Percentiles rank a stretch among this genome's conserved stretches.
Conservation (phyloP, 1,284 basidiomycete genomes). For the Agaricales sp. region DNA sequence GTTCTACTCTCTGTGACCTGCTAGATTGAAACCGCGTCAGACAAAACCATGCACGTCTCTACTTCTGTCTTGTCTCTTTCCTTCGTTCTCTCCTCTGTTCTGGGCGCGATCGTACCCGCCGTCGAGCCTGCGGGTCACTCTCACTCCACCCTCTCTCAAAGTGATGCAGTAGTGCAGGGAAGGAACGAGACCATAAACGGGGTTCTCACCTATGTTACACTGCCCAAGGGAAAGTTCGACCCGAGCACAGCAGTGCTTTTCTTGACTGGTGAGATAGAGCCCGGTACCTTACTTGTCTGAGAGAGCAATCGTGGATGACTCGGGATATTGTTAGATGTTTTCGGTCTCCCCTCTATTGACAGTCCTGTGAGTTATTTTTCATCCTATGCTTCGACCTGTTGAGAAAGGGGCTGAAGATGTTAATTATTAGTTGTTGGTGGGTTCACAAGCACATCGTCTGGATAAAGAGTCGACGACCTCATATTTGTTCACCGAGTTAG, state of each 20-base stretch:
- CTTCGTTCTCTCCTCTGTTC: neutral
- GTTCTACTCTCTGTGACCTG: no score
- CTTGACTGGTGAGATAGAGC: neutral
- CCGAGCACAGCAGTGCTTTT: conserved; percentile 32
- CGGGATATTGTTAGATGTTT: conserved; percentile 28
- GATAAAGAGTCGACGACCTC: neutral
- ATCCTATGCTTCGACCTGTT: neutral
- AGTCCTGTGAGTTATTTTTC: conserved; percentile 1
- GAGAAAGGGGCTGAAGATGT: conserved; percentile 14
- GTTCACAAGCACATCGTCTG: neutral
- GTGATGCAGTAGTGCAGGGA: neutral
- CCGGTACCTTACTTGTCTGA: neutral
- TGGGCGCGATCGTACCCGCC: neutral
- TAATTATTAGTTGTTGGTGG: conserved; percentile 25
- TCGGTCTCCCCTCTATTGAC: conserved; percentile 22
- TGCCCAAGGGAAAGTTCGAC: conserved; percentile 21
- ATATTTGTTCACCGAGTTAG: neutral
- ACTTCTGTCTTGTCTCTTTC: neutral
- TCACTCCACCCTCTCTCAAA: neutral
- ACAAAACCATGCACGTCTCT: neutral
- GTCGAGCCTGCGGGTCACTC: neutral
- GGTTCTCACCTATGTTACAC: conserved; percentile 26
- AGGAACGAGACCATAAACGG: conserved; percentile 18
- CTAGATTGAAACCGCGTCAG: no score
- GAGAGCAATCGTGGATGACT: neutral